Evolutionary conservation across 768 basidiomycete species (phyloP), one percentile per base, ranked within the genome.

Genomic region (Boletellus sp.): DNA sequence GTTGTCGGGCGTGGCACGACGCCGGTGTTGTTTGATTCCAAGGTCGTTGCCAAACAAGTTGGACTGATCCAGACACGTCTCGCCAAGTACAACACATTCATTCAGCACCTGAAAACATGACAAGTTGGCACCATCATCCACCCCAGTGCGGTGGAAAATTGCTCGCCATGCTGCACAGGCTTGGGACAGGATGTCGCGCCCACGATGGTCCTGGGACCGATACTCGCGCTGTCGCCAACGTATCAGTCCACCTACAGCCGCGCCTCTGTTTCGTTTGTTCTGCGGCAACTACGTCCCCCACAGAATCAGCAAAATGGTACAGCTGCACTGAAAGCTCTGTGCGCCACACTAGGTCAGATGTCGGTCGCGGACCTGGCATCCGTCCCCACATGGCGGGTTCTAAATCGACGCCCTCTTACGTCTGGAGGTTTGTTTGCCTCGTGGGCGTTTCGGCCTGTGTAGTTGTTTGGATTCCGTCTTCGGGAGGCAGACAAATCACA

Each of bases 41-140:
- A 59, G 44, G 63, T 22, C 37, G 53, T 48, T 55, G 58, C 64
- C 64, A 65, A 65, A 65, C 64, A 65, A 63, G 42, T 31, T 38
- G 42, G 39, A 26, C 47, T 10, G 41, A 51, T 56, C 39, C 11
- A 16, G 39, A n/a, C 23, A 40, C 23, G 17, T 50, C 31, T 15
- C 10, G 9, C 17, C n/a, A 11, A n/a, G 8, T n/a, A 17, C n/a
- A 8, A 17, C 26, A 5, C 41, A 26, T 10, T 28, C n/a, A 28
- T 17, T 9, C 28, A 10, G 16, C 31, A 13, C 19, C n/a, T 19
- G 13, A 31, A 32, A 33, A 20, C 28, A 43, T 32, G 15, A 32
- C 13, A 19, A 32, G 13, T 17, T 26, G 12, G 28, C 28, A 12
- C n/a, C n/a, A 17, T 26, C 26, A 42, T 42, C 26, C 20, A 38